phyloP scores from a whole-genome alignment of 495 filamentous ascomycete species.

The Aspergillus affinis region DNA sequence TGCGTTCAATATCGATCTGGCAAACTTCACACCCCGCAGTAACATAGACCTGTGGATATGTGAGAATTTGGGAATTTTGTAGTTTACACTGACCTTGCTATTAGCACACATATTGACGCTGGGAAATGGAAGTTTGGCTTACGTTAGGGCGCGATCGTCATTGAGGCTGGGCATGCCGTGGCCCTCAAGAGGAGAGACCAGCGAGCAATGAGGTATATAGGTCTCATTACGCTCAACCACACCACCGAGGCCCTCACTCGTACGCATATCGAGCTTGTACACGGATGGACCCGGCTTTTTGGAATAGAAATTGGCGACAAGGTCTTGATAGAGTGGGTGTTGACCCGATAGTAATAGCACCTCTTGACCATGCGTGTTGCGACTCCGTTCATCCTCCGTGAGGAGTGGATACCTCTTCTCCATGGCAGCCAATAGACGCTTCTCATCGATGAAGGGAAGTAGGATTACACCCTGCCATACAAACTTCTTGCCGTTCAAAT shows the following conservation, averaged over 20 bases:
- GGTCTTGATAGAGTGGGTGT: slow-evolving; percentile 78
- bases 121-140: slow-evolving; percentile 27
- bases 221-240: slow-evolving; percentile 74
- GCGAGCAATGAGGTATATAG: slow-evolving; percentile 70
- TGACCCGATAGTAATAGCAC: slow-evolving; percentile 76
- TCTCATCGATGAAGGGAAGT: slow-evolving; percentile 96
- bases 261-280: slow-evolving; percentile 66
- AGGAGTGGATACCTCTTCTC: slow-evolving; percentile 76
- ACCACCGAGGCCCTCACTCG: slow-evolving; percentile 76
- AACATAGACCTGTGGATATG: slow-evolving; percentile 91
- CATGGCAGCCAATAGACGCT: slow-evolving; percentile 79
- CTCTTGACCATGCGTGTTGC: slow-evolving; percentile 80
- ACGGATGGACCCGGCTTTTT: slow-evolving; percentile 70
- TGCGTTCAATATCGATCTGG: slow-evolving; percentile 64
- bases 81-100: slow-evolving; percentile 64
- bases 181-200: slow-evolving; percentile 63
- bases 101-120: slow-evolving; percentile 2
- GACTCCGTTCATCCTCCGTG: slow-evolving; percentile 69
- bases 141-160: slow-evolving; percentile 81
- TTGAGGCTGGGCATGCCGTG: slow-evolving; percentile 74
- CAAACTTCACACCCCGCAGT: slow-evolving; percentile 75
- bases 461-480: slow-evolving; percentile 95
- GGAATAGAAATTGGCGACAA: slow-evolving; percentile 81
- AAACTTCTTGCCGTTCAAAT: slow-evolving; percentile 97
- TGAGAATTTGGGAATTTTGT: slow-evolving; percentile 70